These are phyloP conservation scores for Trichoderma asperelloides DNA, from an alignment of 495 filamentous ascomycete genomes.

Conservation along the genomic window DNA sequence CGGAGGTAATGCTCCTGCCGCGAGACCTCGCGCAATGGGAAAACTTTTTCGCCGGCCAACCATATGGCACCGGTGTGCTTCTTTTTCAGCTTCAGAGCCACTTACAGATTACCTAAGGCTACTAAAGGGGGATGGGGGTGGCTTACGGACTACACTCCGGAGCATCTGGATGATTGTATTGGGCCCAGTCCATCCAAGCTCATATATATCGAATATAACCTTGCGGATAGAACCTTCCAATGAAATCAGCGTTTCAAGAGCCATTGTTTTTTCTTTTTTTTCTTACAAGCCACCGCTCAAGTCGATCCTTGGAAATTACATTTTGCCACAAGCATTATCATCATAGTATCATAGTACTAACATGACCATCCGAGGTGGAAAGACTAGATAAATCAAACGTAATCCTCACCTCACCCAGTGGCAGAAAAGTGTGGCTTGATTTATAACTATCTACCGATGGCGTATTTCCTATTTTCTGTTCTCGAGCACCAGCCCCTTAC, in stretches of 20 bases:
- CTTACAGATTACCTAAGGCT: background rate
- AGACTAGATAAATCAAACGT: too few relatives aligned
- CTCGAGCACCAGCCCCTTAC: background rate
- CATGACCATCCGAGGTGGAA: too few relatives aligned
- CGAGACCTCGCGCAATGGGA: background rate
- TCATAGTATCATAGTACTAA: too few relatives aligned
- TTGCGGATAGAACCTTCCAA: background rate
- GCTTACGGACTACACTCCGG: background rate
- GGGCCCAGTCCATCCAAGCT: background rate
- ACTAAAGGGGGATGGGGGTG: background rate
- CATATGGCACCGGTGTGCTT: background rate
- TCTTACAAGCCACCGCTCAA: too few relatives aligned
- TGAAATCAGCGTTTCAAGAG: background rate
- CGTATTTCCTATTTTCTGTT: background rate
- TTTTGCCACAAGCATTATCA: too few relatives aligned
- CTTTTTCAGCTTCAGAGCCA: background rate
- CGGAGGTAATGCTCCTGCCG: constrained; percentile 3
- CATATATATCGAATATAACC: background rate
- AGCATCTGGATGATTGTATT: background rate
- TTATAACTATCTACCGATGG: too few relatives aligned
- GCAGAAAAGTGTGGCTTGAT: too few relatives aligned
- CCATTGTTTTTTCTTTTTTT: background rate
- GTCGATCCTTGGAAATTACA: too few relatives aligned
- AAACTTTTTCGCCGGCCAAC: background rate
- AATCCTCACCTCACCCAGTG: too few relatives aligned